Evolutionary conservation across 495 filamentous ascomycete genomes (phyloP), one percentile per base, ranked within the genome.

Genomic region (Amniculicola lignicola): DNA sequence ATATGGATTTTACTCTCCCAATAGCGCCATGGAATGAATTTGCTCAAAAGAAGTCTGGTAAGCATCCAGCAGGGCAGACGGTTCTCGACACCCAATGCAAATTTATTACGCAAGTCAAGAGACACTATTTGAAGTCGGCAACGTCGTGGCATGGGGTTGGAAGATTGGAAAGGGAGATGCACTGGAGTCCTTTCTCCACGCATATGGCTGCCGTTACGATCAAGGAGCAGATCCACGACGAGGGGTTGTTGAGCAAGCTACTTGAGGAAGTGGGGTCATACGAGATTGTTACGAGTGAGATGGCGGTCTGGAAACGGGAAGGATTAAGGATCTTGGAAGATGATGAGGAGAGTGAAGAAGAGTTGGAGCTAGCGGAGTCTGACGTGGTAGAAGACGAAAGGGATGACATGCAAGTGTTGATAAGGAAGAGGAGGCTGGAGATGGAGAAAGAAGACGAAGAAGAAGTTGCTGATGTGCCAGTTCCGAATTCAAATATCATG

Each of bases 1-100:
- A 75, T 1, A 70, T 86, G 71, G 83, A 87, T 44, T 82, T 86
- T 51, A 79, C 77, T 0, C 64, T 79, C 18, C 77, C 79, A 4
- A 62, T 61, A 3, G 70, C 79, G 9, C 82, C 80, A 1, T 87
- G 84, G 83, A 72, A 74, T 19, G 37, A 50, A 33, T 56, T 47
- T 25, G 28, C 9, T 19, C 44, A 28, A 14, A 52, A 41, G 24
- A 28, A 23, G 23, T 27, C 25, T 7, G 14, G 18, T 10, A 40
- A 35, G 16, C 19, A 49, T 42, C 18, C 33, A n/a, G 27, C 3
- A 22, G 38, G 11, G 10, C 47, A 48, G n/a, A 59, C 51, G 2
- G 64, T 57, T 14, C 18, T 64, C 16, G 60, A 57, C 5, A 52
- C 54, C 12, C 67, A 70, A 44, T 54, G 46, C 21, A 54, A 54